A percentile compares a stretch with the other conserved stretches of the same genome.
phyloP scores from a whole-genome alignment of 2,329 filamentous ascomycete species.

The Colletotrichum tanaceti region DNA sequence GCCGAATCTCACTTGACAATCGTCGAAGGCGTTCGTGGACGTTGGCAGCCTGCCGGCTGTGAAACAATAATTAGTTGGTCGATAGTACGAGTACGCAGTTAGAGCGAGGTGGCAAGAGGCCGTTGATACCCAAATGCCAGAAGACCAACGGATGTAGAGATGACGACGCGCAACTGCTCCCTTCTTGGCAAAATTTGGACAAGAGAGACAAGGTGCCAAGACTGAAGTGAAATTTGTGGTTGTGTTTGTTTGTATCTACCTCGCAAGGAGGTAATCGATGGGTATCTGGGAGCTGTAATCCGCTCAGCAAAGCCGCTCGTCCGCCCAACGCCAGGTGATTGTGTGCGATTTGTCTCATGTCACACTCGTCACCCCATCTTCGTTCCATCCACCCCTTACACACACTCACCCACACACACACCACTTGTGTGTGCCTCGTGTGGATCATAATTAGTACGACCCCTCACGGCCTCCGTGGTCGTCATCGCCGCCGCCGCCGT shows the following conservation, averaged over 20 bases:
- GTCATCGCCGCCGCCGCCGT: slow-evolving; percentile 63
- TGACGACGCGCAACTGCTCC: too few relatives aligned
- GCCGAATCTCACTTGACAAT: too few relatives aligned
- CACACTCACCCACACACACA: neutral
- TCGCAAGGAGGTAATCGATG: neutral
- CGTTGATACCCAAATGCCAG: slow-evolving; percentile 36
- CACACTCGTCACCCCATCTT: slow-evolving; percentile 3
- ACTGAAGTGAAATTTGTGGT: slow-evolving; percentile 12
- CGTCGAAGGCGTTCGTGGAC: neutral
- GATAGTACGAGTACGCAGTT: neutral
- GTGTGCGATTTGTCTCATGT: slow-evolving; percentile 18
- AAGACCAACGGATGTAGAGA: neutral
- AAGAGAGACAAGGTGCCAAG: neutral
- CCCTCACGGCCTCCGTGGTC: slow-evolving; percentile 53
- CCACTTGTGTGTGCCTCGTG: too few relatives aligned
- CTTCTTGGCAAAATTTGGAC: too few relatives aligned
- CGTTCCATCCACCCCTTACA: neutral
- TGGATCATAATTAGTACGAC: slow-evolving; percentile 40
- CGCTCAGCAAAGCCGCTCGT: slow-evolving; percentile 38
- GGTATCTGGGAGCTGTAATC: slow-evolving; percentile 36
- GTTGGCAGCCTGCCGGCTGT: too few relatives aligned
- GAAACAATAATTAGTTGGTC: too few relatives aligned
- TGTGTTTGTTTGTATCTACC: slow-evolving; percentile 11
- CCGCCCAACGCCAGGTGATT: slow-evolving; percentile 35
- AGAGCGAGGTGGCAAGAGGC: slow-evolving; percentile 13